Base-by-base conservation (phyloP, 192 early-diverging fungal species). In the Coemansia sp. region DNA sequence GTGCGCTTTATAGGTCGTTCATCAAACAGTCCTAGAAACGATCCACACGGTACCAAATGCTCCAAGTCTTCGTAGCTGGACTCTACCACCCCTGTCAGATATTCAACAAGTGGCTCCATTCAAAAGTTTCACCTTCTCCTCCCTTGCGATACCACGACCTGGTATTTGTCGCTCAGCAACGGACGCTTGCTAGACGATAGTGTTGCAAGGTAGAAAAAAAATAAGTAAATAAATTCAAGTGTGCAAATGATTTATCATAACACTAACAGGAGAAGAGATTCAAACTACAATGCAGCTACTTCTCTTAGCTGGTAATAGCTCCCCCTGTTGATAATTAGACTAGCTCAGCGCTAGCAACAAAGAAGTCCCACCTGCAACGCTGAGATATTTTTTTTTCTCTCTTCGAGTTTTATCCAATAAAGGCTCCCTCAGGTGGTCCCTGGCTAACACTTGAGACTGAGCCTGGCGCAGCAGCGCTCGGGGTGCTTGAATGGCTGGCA, bases 21-120 rank as follows among this genome's bases (percentile, higher is more conserved):
- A 64, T 82, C 79, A 57, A 80, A 80, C 54, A 80, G 65, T 7
- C 78, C 78, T 30, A 80, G 56, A 23, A 80, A 80, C 62, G 78
- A 80, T 23, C 78, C 78, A 32, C 78, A 80, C 4, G 78, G 78
- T n/a, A 80, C 72, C 53, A 80, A 52, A 54, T 74, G 73, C 24
- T 69, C 72, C 50, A 80, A 70, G 63, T 80, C 72, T 61, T 80
- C 65, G 59, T 80, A 80, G 59, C 78, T 80, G 11, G 78, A 80
- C 72, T 71, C 72, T 21, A 80, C 70, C 10, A 74, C 73, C 27
- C 70, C 72, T 1, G 71, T 39, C 22, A 80, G 66, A 52, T 80
- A 80, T 30, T 52, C 52, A 20, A 66, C 61, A 8, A 80, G 65
- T 54, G 61, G 62, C 42, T 80, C 72, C 78, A 78, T 78, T 46